Percentiles rank a stretch among this genome's conserved stretches.
Conservation (phyloP, 2,329 filamentous ascomycete species). For the Fusarium abutilonis region DNA sequence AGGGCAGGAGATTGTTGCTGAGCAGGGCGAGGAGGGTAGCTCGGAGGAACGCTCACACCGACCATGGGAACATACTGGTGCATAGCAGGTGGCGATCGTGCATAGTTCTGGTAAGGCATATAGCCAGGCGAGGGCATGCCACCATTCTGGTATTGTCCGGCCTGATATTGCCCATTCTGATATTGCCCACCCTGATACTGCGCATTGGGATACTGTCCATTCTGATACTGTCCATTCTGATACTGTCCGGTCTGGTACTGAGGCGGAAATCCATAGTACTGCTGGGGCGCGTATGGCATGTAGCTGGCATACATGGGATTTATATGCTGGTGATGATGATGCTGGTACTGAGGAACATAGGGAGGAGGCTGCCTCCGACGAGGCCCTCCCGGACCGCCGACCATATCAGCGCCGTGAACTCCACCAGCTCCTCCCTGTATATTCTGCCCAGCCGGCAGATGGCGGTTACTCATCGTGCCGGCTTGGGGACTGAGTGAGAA, state of each 20-base stretch:
- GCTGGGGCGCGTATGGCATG: conserved; percentile 59
- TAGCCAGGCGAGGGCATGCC: conserved; percentile 58
- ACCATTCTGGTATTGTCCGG: conserved; percentile 40
- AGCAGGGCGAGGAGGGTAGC: conserved; percentile 58
- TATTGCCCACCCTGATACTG: conserved; percentile 56
- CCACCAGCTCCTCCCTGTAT: conserved; percentile 59
- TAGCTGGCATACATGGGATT: conserved; percentile 62
- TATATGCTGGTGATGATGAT: conserved; percentile 55
- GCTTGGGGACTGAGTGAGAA: conserved; percentile 60
- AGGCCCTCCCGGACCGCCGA: conserved; percentile 51
- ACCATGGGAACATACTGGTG: conserved; percentile 65
- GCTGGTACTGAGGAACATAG: conserved; percentile 53
- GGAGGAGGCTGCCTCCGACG: conserved; percentile 53
- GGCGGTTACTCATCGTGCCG: conserved; percentile 80
- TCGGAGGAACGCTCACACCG: conserved; percentile 56
- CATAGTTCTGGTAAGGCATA: conserved; percentile 56
- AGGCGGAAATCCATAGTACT: conserved; percentile 65
- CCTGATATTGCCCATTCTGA: conserved; percentile 45
- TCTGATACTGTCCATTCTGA: conserved; percentile 34
- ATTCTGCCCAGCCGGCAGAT: conserved; percentile 80
- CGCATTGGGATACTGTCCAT: conserved; percentile 56
- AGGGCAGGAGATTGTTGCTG: conserved; percentile 62
- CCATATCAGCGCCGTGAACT: conserved; percentile 51
- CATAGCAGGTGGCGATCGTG: conserved; percentile 62
- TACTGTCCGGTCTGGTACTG: conserved; percentile 58